phyloP scores from a whole-genome alignment of 352 stramenopile genomes.

The Globisporangium irregulare region DNA sequence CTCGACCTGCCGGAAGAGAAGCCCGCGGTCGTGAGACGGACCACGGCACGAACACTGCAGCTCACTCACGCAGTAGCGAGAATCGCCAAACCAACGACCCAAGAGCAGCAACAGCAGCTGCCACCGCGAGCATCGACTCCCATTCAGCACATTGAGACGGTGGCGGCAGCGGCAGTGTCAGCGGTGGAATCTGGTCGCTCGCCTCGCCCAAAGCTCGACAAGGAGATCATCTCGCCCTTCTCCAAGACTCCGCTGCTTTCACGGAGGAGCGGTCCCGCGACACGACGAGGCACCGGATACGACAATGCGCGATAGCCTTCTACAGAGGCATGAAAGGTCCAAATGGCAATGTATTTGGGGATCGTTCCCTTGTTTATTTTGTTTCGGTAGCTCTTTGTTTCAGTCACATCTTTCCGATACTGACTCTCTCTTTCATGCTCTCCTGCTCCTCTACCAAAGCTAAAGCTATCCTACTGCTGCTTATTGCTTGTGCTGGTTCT shows the following conservation, averaged over 20 bases:
- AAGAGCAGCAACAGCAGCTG: background rate
- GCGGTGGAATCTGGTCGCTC: constrained; percentile 28
- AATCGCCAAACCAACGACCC: background rate
- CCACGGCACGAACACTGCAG: background rate
- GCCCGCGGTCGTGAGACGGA: background rate
- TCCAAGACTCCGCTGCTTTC: constrained; percentile 66
- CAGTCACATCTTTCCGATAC: background rate
- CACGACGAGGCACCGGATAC: constrained; percentile 42
- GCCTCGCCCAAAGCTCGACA: constrained; percentile 33
- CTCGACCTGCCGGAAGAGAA: constrained; percentile 8
- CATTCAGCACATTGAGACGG: constrained; percentile 13
- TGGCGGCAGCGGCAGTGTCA: background rate
- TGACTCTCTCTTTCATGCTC: background rate
- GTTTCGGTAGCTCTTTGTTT: constrained; percentile 3
- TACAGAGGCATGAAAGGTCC: background rate
- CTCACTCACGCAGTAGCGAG: constrained; percentile 7
- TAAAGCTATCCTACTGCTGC: background rate
- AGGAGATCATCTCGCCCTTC: constrained; percentile 58
- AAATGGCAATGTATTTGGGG: background rate
- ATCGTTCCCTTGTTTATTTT: constrained; percentile 8
- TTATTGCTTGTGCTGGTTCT: constrained; percentile 31
- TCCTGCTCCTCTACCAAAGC: background rate
- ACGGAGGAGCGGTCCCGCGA: constrained; percentile 23
- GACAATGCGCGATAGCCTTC: constrained; percentile 52
- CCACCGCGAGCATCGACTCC: constrained; percentile 20